Evolutionary conservation across 441 rosid genomes (phyloP), one percentile per base, ranked within the genome.

Genomic region (Arabidopsis hybrid): DNA sequence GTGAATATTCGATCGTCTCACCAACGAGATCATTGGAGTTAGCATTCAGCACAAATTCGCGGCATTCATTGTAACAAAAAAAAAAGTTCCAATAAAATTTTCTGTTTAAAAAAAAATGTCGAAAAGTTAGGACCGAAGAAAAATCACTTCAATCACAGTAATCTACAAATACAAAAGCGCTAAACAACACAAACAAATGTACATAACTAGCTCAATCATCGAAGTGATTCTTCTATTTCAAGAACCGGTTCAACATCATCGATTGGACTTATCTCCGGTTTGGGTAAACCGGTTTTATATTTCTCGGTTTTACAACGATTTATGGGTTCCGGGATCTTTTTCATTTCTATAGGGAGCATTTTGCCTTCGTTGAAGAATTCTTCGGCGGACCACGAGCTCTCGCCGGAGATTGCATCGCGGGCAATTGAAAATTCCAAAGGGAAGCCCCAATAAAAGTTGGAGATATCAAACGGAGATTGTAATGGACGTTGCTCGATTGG

Each of bases 311-410:
- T 50, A 1, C 1, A 4, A 9, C 7, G n/a, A n/a, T 18, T 16
- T 18, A 7, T 80, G 6, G 59, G 2, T 40, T 31, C 46, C 12
- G 81, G 51, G 43, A 13, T 79, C 71, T 86, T 84, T n/a, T n/a
- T n/a, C n/a, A n/a, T n/a, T n/a, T n/a, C n/a, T n/a, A n/a, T n/a
- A n/a, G n/a, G n/a, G 39, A 91, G 86, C 67, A 93, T 85, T 72
- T 84, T 89, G 1, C 98, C 97, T n/a, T 88, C 83, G 6, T 75
- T 81, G 86, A 92, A 89, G 50, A 92, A 85, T 72, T 92, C 95
- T 11, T 87, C 96, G 4, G 97, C 98, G 16, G 93, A 72, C 13
- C 89, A 82, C 0, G 89, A 80, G 51, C 83, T 83, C 62, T 87
- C 79, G 2, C 77, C 80, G 67, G n/a, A n/a, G n/a, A n/a, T n/a